phyloP scores from a whole-genome alignment of 139 green algal species.

The Spirogloea muscicola region DNA sequence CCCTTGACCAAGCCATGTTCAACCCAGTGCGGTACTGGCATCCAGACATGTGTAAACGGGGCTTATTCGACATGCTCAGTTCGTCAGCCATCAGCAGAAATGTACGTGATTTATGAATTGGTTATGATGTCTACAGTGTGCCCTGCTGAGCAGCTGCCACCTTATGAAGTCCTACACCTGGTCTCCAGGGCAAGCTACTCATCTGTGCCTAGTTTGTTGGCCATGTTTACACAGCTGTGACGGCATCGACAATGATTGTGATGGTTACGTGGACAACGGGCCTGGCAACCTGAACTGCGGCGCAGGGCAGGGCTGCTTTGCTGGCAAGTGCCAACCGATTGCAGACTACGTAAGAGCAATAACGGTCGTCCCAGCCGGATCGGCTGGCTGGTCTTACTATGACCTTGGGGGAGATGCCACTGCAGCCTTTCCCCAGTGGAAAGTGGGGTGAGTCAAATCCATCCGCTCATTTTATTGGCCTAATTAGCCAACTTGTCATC shows the following conservation, averaged over 20 bases:
- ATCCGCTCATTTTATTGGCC: too few relatives aligned
- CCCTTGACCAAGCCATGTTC: constrained; percentile 8
- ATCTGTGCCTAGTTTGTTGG: too few relatives aligned
- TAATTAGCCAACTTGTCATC: too few relatives aligned
- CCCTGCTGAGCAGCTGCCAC: too few relatives aligned
- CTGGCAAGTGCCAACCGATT: not conserved
- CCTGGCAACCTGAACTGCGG: not conserved
- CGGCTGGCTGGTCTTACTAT: constrained; percentile 16
- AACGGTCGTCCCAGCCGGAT: too few relatives aligned
- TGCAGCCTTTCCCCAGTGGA: constrained; percentile 4
- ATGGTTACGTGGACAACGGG: constrained; percentile 28
- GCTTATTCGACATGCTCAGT: not conserved
- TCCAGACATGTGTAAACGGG: constrained; percentile 11
- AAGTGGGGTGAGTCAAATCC: constrained; percentile 4
- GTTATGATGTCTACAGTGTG: too few relatives aligned
- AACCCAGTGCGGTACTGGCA: constrained; percentile 7
- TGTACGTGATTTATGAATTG: constrained; percentile 8
- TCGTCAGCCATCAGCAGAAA: not conserved
- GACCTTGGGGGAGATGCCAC: constrained; percentile 4
- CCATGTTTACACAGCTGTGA: constrained; percentile 37
- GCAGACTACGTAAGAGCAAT: too few relatives aligned
- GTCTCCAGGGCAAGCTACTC: too few relatives aligned
- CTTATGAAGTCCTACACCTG: too few relatives aligned
- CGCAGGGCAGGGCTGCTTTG: constrained; percentile 6
- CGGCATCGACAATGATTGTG: constrained; percentile 18